Evolutionary conservation across 108 stramenopile species (phyloP).

Genomic region (Fragilariopsis cylindrus): DNA sequence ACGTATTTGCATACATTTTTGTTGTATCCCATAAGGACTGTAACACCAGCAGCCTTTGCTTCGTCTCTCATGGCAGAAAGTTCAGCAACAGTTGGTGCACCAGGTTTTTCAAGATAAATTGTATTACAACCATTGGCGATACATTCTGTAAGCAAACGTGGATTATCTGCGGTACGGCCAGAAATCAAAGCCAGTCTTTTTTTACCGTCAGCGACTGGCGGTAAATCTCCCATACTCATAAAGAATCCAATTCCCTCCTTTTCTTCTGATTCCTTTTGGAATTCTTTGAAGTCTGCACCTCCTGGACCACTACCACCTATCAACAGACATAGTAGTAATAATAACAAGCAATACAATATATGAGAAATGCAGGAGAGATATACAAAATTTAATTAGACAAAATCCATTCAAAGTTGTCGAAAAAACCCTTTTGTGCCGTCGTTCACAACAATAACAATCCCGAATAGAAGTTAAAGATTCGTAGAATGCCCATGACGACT

Average conservation of each 20-base stretch:
- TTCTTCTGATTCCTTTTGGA: conserved; percentile 52
- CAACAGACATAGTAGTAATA: not conserved
- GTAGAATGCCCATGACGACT: not conserved
- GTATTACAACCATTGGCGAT: conserved; percentile 60
- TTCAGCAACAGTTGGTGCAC: conserved; percentile 86
- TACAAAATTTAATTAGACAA: not conserved
- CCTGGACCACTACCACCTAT: conserved; percentile 74
- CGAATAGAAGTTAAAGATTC: not conserved
- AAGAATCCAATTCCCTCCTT: conserved; percentile 75
- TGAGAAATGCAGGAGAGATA: not conserved
- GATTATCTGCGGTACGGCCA: conserved; percentile 90
- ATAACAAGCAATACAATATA: not conserved
- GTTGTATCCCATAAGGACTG: conserved; percentile 93
- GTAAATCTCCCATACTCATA: conserved; percentile 65
- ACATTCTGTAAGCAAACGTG: conserved; percentile 68
- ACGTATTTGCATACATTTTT: conserved; percentile 95
- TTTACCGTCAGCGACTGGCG: conserved; percentile 64
- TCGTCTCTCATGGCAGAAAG: conserved; percentile 79
- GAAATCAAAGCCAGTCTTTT: conserved; percentile 85
- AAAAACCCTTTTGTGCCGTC: too few relatives aligned
- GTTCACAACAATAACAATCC: too few relatives aligned
- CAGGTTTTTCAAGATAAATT: conserved; percentile 92
- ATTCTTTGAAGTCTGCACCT: conserved; percentile 82
- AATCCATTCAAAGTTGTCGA: not conserved
- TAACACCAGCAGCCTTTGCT: conserved; percentile 70